phyloP scores from a whole-genome alignment of 2,329 filamentous ascomycete genomes.

The Rosellinia necatrix region DNA sequence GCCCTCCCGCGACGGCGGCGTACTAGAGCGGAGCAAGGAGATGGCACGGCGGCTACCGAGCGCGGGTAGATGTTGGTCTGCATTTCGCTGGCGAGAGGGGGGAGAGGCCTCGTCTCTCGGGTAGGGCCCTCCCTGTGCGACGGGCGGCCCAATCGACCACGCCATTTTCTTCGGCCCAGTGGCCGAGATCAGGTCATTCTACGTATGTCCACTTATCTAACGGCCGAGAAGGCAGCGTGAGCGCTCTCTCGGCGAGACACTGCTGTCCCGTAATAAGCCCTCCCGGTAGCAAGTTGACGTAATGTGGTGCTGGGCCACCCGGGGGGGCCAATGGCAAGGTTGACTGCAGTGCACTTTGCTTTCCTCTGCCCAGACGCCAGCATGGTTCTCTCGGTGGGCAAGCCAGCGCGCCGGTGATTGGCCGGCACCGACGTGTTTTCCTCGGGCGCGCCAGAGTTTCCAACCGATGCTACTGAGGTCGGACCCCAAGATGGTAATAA shows the following conservation, averaged over 20 bases:
- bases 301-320: constrained; percentile 1
- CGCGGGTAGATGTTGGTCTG: constrained; percentile 23
- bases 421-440: not conserved
- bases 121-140: constrained; percentile 37
- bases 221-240: constrained; percentile 27
- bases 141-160: constrained; percentile 30
- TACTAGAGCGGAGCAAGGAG: constrained; percentile 1
- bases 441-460: no score
- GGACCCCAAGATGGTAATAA: no score
- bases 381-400: not conserved
- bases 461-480: no score
- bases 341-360: not conserved
- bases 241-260: constrained; percentile 25
- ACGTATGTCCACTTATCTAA: constrained; percentile 22
- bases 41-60: constrained; percentile 30
- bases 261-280: constrained; percentile 4
- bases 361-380: not conserved
- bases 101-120: constrained; percentile 28
- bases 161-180: constrained; percentile 27
- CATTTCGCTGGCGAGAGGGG: constrained; percentile 32
- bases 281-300: constrained; percentile 3
- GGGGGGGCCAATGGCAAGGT: not conserved
- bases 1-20: not conserved
- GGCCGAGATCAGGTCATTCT: constrained; percentile 31
- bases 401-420: not conserved